A percentile compares a stretch with the other conserved stretches of the same genome.
Conservation (phyloP, 140 eudicot genomes). For the Anethum foeniculum region DNA sequence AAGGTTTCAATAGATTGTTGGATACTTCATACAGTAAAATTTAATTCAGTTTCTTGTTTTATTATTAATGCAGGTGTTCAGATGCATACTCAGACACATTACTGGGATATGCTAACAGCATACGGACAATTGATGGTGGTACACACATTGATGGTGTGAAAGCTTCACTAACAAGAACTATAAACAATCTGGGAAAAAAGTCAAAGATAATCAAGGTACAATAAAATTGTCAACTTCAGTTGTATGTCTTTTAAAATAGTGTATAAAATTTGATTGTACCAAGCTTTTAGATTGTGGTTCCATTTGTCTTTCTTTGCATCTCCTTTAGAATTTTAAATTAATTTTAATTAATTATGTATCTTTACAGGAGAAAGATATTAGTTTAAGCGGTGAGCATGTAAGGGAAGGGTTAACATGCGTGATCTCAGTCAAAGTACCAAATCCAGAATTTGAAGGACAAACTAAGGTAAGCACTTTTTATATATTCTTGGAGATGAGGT, state of each 20-base stretch:
- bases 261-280: background rate
- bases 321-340: background rate
- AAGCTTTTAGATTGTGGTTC: slow-evolving; percentile 2
- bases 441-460: slow-evolving; percentile 99
- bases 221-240: background rate
- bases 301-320: background rate
- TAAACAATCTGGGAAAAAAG: slow-evolving; percentile 78
- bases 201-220: slow-evolving; percentile 74
- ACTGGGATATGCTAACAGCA: slow-evolving; percentile 97
- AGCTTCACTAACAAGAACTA: slow-evolving; percentile 83
- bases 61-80: slow-evolving; percentile 55
- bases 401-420: slow-evolving; percentile 96
- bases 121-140: slow-evolving; percentile 95
- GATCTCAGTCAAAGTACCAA: slow-evolving; percentile 85
- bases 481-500: background rate
- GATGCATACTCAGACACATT: slow-evolving; percentile 98
- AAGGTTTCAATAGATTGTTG: background rate
- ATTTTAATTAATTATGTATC: background rate
- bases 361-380: slow-evolving; percentile 42
- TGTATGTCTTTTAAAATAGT: background rate
- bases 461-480: slow-evolving; percentile 55
- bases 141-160: slow-evolving; percentile 95
- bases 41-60: slow-evolving; percentile 1
- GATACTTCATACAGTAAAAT: background rate
- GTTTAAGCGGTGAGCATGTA: slow-evolving; percentile 90